Percentiles rank a stretch among this genome's conserved stretches.
These are phyloP conservation scores for Ballota nigra DNA, from an alignment of 257 asterid genomes.

Conservation along the genomic window DNA sequence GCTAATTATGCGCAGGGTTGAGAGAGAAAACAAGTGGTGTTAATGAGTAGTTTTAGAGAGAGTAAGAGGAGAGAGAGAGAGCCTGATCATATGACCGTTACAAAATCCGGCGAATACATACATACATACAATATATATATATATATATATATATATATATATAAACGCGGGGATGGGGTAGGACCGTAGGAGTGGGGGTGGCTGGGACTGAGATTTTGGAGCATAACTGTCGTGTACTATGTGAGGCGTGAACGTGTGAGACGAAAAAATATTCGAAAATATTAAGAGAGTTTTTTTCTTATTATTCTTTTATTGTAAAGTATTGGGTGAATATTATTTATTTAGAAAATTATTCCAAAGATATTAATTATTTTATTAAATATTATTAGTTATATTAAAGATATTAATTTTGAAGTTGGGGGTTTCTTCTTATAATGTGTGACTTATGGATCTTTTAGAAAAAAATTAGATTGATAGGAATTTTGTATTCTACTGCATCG, in stretches of 20 bases:
- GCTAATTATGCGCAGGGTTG: constrained; percentile 12
- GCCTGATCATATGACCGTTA: constrained; percentile 40
- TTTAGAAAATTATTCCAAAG: no score
- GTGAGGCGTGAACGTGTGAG: constrained; percentile 18
- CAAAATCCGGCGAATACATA: constrained; percentile 20
- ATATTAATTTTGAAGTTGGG: no score
- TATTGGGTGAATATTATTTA: no score
- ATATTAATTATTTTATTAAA: no score
- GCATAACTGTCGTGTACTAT: constrained; percentile 39
- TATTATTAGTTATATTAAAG: no score
- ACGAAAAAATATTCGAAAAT: neutral
- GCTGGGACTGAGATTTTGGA: constrained; percentile 19
- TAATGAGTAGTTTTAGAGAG: constrained; percentile 25
- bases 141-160: neutral
- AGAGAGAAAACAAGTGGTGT: constrained; percentile 24
- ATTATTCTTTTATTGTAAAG: no score
- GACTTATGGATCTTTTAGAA: no score
- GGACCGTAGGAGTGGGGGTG: neutral
- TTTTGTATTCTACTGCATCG: no score
- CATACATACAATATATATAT: neutral
- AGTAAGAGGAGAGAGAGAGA: constrained; percentile 32
- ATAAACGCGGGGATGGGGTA: constrained; percentile 14
- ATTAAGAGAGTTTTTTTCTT: neutral
- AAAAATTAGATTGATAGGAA: no score
- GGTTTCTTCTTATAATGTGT: no score